A percentile compares a stretch with the other conserved stretches of the same genome.
Evolutionary conservation across 768 basidiomycete species (phyloP).

Genomic region (Boletus vermiculosoides): DNA sequence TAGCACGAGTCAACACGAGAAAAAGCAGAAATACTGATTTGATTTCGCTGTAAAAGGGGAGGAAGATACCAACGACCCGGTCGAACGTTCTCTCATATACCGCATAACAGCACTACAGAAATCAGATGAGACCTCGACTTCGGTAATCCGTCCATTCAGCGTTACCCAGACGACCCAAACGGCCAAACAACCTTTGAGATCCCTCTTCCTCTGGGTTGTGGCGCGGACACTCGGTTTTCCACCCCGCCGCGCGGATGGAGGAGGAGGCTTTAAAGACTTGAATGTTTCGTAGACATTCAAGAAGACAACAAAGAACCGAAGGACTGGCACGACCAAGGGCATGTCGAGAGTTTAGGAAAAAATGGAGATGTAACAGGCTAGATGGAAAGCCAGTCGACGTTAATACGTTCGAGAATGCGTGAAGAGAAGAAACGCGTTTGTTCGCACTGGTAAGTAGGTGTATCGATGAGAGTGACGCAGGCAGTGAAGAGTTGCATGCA

Average conservation of each 20-base stretch:
- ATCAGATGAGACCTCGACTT: conserved; percentile 12
- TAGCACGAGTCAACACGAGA: conserved; percentile 71
- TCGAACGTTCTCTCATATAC: conserved; percentile 69
- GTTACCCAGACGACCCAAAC: conserved; percentile 87
- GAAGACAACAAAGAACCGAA: conserved; percentile 70
- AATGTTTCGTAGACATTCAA: conserved; percentile 82
- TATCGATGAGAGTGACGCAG: conserved; percentile 20
- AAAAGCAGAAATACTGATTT: conserved; percentile 73
- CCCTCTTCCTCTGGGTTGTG: conserved; percentile 72
- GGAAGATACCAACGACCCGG: conserved; percentile 60
- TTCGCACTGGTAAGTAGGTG: conserved; percentile 4
- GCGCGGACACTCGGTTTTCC: conserved; percentile 67
- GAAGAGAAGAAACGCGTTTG: conserved; percentile 7
- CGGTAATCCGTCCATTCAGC: conserved; percentile 12
- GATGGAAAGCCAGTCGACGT: not conserved
- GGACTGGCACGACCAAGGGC: conserved; percentile 64
- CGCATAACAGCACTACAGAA: conserved; percentile 60
- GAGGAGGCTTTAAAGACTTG: conserved; percentile 74
- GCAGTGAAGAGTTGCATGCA: not conserved
- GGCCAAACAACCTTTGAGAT: conserved; percentile 81
- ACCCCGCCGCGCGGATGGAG: conserved; percentile 45
- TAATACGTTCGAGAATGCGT: not conserved
- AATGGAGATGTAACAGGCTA: conserved; percentile 9
- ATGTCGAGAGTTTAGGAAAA: conserved; percentile 36
- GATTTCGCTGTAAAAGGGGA: conserved; percentile 84